phyloP scores from a whole-genome alignment of 192 early-diverging fungal species.

The Coemansia sp. region DNA sequence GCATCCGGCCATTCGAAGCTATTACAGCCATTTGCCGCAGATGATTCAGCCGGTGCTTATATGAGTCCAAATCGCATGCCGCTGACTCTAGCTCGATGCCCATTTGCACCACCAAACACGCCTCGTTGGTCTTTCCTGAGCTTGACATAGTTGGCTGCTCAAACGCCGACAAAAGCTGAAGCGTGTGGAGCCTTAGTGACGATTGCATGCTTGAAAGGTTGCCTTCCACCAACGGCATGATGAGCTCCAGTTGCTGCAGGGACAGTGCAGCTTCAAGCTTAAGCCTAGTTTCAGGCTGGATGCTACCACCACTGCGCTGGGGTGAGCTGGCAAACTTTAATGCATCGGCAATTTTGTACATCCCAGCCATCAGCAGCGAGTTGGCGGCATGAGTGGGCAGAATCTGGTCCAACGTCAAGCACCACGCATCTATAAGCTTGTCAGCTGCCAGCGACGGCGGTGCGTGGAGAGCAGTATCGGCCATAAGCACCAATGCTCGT shows the following conservation, averaged over 20 bases:
- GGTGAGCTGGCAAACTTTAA: slow-evolving; percentile 11
- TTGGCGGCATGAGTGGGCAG: slow-evolving; percentile 26
- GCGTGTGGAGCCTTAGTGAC: slow-evolving; percentile 59
- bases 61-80: slow-evolving; percentile 58
- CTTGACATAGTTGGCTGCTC: slow-evolving; percentile 57
- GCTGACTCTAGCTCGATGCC: slow-evolving; percentile 62
- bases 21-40: slow-evolving; percentile 71
- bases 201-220: slow-evolving; percentile 37
- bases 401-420: slow-evolving; percentile 9
- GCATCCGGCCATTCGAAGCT: slow-evolving; percentile 59
- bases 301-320: neutral
- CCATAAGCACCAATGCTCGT: slow-evolving; percentile 25
- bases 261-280: slow-evolving; percentile 23
- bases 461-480: slow-evolving; percentile 10
- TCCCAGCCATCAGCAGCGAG: slow-evolving; percentile 22
- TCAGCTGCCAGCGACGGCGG: slow-evolving; percentile 6
- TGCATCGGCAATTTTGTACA: slow-evolving; percentile 23
- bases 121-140: slow-evolving; percentile 12
- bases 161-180: slow-evolving; percentile 68
- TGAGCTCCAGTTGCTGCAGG: slow-evolving; percentile 16
- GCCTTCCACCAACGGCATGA: slow-evolving; percentile 30
- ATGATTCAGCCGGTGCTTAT: slow-evolving; percentile 77
- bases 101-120: slow-evolving; percentile 55
- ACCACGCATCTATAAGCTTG: slow-evolving; percentile 23
- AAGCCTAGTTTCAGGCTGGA: slow-evolving; percentile 1